Conservation (phyloP, 371 early-diverging fungal species). For the Mortierella polycephala region DNA sequence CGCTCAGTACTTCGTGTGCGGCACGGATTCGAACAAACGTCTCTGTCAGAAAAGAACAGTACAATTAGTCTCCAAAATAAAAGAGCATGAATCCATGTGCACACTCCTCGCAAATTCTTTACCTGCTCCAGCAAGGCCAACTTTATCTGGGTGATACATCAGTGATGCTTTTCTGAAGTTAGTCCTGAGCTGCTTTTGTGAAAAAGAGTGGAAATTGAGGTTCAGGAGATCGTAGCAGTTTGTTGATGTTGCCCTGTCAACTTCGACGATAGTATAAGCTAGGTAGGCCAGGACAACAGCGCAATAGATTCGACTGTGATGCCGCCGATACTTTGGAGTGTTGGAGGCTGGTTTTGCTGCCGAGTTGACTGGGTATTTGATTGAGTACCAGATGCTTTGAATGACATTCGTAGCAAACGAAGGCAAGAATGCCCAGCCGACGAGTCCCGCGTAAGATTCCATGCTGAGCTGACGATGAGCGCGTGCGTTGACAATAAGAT, state of each 20-base stretch:
- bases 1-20: conserved; percentile 73
- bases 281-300: conserved; percentile 61
- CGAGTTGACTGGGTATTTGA: conserved; percentile 54
- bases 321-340: conserved; percentile 49
- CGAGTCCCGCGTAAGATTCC: conserved; percentile 42
- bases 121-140: conserved; percentile 55
- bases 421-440: conserved; percentile 56
- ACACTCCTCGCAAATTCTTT: background rate
- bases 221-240: conserved; percentile 62
- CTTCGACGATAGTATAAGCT: conserved; percentile 63
- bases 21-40: conserved; percentile 65
- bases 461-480: conserved; percentile 8
- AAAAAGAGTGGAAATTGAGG: conserved; percentile 51
- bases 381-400: conserved; percentile 57
- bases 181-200: conserved; percentile 61
- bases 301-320: conserved; percentile 59
- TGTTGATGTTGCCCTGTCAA: conserved; percentile 54
- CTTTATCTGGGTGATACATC: conserved; percentile 74
- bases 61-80: background rate
- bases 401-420: conserved; percentile 55
- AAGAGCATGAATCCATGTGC: background rate
- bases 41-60: conserved; percentile 16
- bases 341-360: conserved; percentile 49
- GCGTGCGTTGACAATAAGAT: background rate
- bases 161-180: conserved; percentile 68